Conservation (phyloP, 129 eudicot genomes). For the Flaveria trinervia region DNA sequence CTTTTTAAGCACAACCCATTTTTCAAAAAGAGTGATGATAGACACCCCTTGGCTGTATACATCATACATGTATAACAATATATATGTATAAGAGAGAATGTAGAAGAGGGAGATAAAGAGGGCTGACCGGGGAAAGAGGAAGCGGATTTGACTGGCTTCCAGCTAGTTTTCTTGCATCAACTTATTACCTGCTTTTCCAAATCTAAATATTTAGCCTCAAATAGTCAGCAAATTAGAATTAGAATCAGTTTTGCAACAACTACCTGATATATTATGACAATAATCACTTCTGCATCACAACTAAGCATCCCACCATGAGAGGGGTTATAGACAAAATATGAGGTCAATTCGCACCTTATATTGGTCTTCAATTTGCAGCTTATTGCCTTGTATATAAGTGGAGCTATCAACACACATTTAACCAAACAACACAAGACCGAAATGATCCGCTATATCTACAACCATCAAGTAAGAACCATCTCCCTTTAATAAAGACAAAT, state of each 20-base stretch:
- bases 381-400: constrained; percentile 68
- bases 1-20: too few species aligned
- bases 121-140: too few species aligned
- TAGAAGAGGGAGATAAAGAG: neutral
- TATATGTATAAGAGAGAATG: neutral
- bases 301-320: neutral
- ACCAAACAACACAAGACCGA: constrained; percentile 60
- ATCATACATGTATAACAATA: neutral
- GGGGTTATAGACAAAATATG: neutral
- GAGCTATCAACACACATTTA: constrained; percentile 55
- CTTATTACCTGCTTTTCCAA: neutral
- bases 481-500: neutral
- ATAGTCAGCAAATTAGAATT: neutral
- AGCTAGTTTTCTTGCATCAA: constrained; percentile 5
- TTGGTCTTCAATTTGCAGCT: constrained; percentile 44
- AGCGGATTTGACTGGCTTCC: too few species aligned
- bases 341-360: neutral
- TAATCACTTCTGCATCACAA: too few species aligned
- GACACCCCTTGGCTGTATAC: too few species aligned
- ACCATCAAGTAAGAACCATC: constrained; percentile 60
- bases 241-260: neutral
- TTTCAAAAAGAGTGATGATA: too few species aligned
- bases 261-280: neutral
- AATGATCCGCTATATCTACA: constrained; percentile 71
- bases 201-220: neutral